Conservation (phyloP, 1,284 basidiomycete genomes). For the Heterobasidion irregulare region DNA sequence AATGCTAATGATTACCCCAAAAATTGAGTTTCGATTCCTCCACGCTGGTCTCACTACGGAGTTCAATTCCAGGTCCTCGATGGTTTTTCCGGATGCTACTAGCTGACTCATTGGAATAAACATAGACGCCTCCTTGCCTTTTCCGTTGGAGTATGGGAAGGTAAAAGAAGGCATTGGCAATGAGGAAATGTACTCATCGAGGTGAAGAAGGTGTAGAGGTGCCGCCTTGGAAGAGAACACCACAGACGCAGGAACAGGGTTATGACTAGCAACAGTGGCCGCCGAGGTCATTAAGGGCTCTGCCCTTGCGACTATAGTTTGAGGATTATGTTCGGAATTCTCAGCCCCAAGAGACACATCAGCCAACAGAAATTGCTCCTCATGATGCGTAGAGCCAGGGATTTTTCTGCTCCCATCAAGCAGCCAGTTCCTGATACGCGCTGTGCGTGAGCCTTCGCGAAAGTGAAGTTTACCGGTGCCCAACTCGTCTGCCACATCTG, state of each 20-base stretch:
- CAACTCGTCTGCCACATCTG: background rate
- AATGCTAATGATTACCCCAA: constrained; percentile 30
- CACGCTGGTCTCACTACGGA: constrained; percentile 36
- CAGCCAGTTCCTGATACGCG: constrained; percentile 6
- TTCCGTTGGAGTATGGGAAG: constrained; percentile 18
- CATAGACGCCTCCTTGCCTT: constrained; percentile 24
- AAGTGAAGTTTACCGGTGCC: constrained; percentile 7
- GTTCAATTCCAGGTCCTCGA: constrained; percentile 57
- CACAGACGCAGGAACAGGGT: constrained; percentile 43
- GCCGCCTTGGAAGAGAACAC: constrained; percentile 49
- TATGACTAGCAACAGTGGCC: constrained; percentile 21
- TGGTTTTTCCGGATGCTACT: constrained; percentile 32
- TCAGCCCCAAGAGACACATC: background rate
- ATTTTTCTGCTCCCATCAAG: background rate
- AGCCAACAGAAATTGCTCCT: constrained; percentile 6
- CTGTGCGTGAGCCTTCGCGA: constrained; percentile 11
- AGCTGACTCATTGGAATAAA: constrained; percentile 58
- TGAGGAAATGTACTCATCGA: constrained; percentile 47
- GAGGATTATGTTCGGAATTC: background rate
- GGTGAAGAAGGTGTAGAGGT: constrained; percentile 46
- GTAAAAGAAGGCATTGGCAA: constrained; percentile 34
- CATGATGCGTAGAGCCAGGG: background rate
- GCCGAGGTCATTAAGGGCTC: background rate
- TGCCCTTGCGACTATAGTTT: background rate
- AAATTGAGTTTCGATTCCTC: constrained; percentile 44